These are phyloP conservation scores for Paracorniculantispora psalliotae DNA, from an alignment of 2,329 filamentous ascomycete species.

Conservation along the genomic window DNA sequence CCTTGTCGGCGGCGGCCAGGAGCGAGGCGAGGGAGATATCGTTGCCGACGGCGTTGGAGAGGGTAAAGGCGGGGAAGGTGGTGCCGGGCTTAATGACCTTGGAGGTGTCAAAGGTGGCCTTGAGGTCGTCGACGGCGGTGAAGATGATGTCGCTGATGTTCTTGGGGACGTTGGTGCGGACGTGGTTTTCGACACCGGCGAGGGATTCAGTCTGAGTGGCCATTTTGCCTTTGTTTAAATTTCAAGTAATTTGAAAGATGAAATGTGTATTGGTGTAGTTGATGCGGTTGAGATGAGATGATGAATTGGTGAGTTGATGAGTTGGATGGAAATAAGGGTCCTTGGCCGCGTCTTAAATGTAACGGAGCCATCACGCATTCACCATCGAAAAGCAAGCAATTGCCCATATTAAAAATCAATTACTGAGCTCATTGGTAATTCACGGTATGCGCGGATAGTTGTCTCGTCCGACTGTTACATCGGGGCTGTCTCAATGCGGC, in stretches of 20 bases:
- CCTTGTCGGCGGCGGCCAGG: slow-evolving; percentile 20
- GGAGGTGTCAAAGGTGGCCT: slow-evolving; percentile 20
- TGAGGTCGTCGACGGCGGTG: slow-evolving; percentile 8
- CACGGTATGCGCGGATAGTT: neutral
- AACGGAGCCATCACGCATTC: neutral
- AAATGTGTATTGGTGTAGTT: neutral
- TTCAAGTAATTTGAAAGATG: neutral
- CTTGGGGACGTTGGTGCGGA: slow-evolving; percentile 9
- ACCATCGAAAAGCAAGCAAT: neutral
- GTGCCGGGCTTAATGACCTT: slow-evolving; percentile 29
- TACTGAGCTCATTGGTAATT: neutral
- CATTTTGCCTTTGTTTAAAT: neutral
- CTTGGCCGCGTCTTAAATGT: neutral
- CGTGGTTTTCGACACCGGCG: slow-evolving; percentile 2
- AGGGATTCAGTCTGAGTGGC: slow-evolving; percentile 11
- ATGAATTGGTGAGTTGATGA: too few species aligned
- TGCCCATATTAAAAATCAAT: neutral
- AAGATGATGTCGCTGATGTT: slow-evolving; percentile 5
- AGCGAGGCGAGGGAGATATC: slow-evolving; percentile 27
- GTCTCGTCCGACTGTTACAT: neutral
- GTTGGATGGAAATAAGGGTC: too few species aligned
- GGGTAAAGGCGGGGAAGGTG: slow-evolving; percentile 29
- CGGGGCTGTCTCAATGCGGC: too few species aligned
- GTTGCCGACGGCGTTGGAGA: slow-evolving; percentile 31
- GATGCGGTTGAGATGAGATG: neutral